A percentile compares a stretch with the other conserved stretches of the same genome.
Evolutionary conservation across 2,329 filamentous ascomycete genomes (phyloP).

Genomic region (Venturia oleaginea): DNA sequence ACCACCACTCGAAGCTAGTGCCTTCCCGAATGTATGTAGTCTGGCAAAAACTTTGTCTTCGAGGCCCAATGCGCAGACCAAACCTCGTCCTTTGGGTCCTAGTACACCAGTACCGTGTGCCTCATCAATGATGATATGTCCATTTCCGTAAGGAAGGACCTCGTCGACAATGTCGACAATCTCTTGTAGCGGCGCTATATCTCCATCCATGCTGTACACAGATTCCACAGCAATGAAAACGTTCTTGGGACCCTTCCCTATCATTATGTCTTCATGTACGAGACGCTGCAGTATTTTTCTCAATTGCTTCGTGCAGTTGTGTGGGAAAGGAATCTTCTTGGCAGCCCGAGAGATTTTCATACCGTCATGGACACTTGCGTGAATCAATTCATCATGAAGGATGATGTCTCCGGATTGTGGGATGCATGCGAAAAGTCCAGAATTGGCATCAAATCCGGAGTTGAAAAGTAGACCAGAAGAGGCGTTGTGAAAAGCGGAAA

Average conservation of each 20-base stretch:
- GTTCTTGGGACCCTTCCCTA: slow-evolving; percentile 23
- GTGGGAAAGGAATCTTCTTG: slow-evolving; percentile 42
- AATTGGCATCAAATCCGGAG: slow-evolving; percentile 44
- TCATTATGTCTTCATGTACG: slow-evolving; percentile 22
- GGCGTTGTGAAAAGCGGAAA: slow-evolving; percentile 53
- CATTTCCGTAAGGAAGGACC: slow-evolving; percentile 48
- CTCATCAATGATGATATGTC: slow-evolving; percentile 57
- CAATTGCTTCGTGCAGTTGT: slow-evolving; percentile 42
- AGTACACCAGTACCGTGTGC: slow-evolving; percentile 57
- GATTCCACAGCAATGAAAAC: slow-evolving; percentile 30
- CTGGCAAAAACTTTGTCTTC: slow-evolving; percentile 45
- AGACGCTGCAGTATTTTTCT: slow-evolving; percentile 22
- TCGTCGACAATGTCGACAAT: slow-evolving; percentile 51
- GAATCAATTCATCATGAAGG: slow-evolving; percentile 66
- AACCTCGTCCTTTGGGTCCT: slow-evolving; percentile 46
- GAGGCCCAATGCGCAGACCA: slow-evolving; percentile 48
- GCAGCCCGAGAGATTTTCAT: slow-evolving; percentile 56
- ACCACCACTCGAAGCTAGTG: slow-evolving; percentile 58
- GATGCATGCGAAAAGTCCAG: slow-evolving; percentile 38
- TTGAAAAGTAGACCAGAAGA: slow-evolving; percentile 51
- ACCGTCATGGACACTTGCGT: slow-evolving; percentile 71
- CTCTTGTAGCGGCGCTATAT: slow-evolving; percentile 54
- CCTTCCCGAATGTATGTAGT: slow-evolving; percentile 55
- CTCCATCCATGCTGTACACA: slow-evolving; percentile 74
- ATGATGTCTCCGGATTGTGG: slow-evolving; percentile 43